Base-by-base conservation (phyloP, 2,329 filamentous ascomycete species). In the Colletotrichum tofieldiae region DNA sequence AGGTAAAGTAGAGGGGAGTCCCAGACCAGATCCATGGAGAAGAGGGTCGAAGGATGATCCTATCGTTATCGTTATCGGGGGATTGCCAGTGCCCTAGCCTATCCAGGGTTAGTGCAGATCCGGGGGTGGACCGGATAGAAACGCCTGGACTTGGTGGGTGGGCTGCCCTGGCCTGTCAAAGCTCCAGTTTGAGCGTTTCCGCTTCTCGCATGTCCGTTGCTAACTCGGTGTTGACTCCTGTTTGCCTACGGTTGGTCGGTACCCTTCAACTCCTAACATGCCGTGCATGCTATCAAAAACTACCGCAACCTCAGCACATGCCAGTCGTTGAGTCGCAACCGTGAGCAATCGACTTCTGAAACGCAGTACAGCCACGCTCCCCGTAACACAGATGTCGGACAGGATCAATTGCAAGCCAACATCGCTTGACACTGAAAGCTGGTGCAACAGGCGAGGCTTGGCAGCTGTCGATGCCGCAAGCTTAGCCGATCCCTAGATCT, bases 61-160 rank as follows among this genome's bases (percentile, higher is more conserved):
- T 65, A 69, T 60, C 59, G 70, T 64, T 72, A 72, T 72, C 70
- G 66, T 55, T 72, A 72, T 72, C 70, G 54, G 60, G 60, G 37
- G 26, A 59, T 43, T 69, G 23, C 37, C 35, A 54, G 20, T 12
- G 32, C 32, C 37, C 59, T 72, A 60, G 66, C 70, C 54, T 14
- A 54, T 54, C 26, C 6, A 3, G 32, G 45, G 43, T 32, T 70
- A 65, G 66, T 72, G 70, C 70, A 72, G 70, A 72, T 72, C 70
- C 70, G 70, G 70, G 70, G 70, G 70, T 72, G 70, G 70, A 26
- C 65, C 70, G 54, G 65, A 56, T 37, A 55, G 70, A 69, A 68
- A 60, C 54, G 70, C 70, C 70, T 72, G 59, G 70, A 69, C 70
- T 72, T 29, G 47, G 41, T 26, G 37, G 47, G 59, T 72, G 65